Percentiles rank a stretch among this genome's conserved stretches.
Conservation (phyloP, 2,329 filamentous ascomycete genomes). For the Piedraia hortae region DNA sequence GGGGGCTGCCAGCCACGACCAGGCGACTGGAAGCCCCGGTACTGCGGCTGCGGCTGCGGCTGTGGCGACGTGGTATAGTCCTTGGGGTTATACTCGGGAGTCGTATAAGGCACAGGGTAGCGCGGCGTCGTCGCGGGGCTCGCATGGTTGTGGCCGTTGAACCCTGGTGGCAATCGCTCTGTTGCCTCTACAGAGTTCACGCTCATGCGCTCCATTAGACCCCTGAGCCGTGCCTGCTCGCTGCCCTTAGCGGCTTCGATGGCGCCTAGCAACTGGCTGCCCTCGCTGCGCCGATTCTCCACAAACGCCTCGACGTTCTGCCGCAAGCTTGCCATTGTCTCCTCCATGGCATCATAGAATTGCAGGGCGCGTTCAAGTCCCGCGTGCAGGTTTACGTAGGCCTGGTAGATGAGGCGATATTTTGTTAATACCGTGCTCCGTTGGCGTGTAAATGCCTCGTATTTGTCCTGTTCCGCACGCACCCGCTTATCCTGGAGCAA, state of each 20-base stretch:
- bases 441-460: constrained; percentile 66
- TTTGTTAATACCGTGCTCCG: constrained; percentile 53
- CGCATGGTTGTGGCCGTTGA: too few species aligned
- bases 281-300: constrained; percentile 75
- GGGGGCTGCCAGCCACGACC: too few species aligned
- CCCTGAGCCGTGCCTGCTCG: constrained; percentile 61
- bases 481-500: constrained; percentile 86
- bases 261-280: constrained; percentile 60
- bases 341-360: constrained; percentile 89
- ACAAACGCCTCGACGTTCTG: constrained; percentile 97
- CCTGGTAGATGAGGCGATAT: constrained; percentile 78
- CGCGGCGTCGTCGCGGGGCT: too few species aligned
- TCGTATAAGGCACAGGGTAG: too few species aligned
- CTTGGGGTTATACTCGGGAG: too few species aligned
- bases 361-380: constrained; percentile 67
- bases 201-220: constrained; percentile 86
- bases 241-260: constrained; percentile 57
- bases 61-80: too few species aligned
- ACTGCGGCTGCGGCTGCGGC: too few species aligned
- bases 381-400: constrained; percentile 68
- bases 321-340: constrained; percentile 69
- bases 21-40: too few species aligned
- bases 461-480: constrained; percentile 78
- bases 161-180: too few species aligned
- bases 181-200: too few species aligned